Base-by-base conservation (phyloP, 2,329 filamentous ascomycete genomes). In the Coniochaeta sp. region DNA sequence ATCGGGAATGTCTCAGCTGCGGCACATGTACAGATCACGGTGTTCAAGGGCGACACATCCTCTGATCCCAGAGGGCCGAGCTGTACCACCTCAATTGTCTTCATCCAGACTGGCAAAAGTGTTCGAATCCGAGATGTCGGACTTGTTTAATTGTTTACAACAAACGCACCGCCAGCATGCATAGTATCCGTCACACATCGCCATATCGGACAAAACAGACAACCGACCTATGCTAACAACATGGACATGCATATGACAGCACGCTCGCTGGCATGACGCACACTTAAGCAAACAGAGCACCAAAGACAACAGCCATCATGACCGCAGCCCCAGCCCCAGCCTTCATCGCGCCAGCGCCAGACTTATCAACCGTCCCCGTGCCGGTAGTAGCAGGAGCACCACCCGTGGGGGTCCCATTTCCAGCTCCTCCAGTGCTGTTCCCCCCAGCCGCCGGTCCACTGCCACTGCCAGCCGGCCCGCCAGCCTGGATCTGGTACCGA, bases 401-500 rank as follows among this genome's bases (percentile, higher is more conserved):
- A 9, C 38, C 38, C 12, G 38, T 42, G 10, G 38, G 3, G 38
- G 14, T 24, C 20, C 8, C 20, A 18, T 22, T n/a, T 7, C 38
- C 38, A n/a, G 3, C 18, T 3, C 22, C 51, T 27, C 60, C 51
- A 38, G 52, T 64, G 57, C 26, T 62, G 60, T 28, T 52, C 42
- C 20, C 62, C 63, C 28, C 61, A 61, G 20, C 63, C 62, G 16
- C 63, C n/a, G n/a, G n/a, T n/a, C n/a, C n/a, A n/a, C n/a, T n/a
- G 62, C 20, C 57, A 52, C 20, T 56, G 58, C 5, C 52, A 46
- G 7, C 33, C 18, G 7, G 55, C 61, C 1, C 26, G 53, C 46
- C 60, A 40, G 72, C 61, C n/a, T 78, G 62, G 14, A 70, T 69
- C 2, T 70, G 68, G 10, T 42, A 42, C 38, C n/a, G 2, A 2